Conservation (phyloP, 1,284 basidiomycete species). For the Xerocomus nothofagi region DNA sequence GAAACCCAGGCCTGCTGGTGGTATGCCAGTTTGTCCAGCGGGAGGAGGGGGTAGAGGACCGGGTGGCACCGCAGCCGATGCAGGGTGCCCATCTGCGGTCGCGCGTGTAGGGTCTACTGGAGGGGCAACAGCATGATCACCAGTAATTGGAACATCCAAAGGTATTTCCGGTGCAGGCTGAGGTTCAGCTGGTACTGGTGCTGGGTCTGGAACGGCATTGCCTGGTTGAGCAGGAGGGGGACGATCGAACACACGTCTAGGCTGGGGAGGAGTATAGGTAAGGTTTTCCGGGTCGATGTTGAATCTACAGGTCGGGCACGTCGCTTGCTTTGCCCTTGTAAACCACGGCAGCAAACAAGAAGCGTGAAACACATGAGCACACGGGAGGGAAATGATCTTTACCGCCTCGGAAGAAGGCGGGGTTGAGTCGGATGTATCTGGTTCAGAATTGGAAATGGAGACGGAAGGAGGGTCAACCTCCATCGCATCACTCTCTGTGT, state of each 20-base stretch:
- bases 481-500: slow-evolving; percentile 13
- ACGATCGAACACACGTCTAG: slow-evolving; percentile 22
- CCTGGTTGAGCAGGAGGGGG: slow-evolving; percentile 9
- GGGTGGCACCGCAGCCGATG: slow-evolving; percentile 2
- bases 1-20: slow-evolving; percentile 13
- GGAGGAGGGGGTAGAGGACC: slow-evolving; percentile 3
- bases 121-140: background rate
- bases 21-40: slow-evolving; percentile 12
- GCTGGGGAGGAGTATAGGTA: slow-evolving; percentile 47
- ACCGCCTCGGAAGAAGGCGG: slow-evolving; percentile 13
- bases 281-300: slow-evolving; percentile 76
- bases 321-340: slow-evolving; percentile 69
- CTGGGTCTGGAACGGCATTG: slow-evolving; percentile 7
- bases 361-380: slow-evolving; percentile 76
- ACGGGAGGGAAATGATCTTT: slow-evolving; percentile 63
- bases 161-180: slow-evolving; percentile 8
- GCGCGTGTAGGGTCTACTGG: slow-evolving; percentile 3
- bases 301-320: slow-evolving; percentile 78
- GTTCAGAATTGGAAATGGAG: slow-evolving; percentile 5
- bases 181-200: slow-evolving; percentile 2
- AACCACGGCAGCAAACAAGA: slow-evolving; percentile 79
- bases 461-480: slow-evolving; percentile 21
- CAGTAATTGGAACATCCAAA: background rate
- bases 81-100: slow-evolving; percentile 1
- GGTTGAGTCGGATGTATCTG: slow-evolving; percentile 1